Base-by-base conservation (phyloP, 2,329 filamentous ascomycete species). In the Coniosporium tulheliwenetii region DNA sequence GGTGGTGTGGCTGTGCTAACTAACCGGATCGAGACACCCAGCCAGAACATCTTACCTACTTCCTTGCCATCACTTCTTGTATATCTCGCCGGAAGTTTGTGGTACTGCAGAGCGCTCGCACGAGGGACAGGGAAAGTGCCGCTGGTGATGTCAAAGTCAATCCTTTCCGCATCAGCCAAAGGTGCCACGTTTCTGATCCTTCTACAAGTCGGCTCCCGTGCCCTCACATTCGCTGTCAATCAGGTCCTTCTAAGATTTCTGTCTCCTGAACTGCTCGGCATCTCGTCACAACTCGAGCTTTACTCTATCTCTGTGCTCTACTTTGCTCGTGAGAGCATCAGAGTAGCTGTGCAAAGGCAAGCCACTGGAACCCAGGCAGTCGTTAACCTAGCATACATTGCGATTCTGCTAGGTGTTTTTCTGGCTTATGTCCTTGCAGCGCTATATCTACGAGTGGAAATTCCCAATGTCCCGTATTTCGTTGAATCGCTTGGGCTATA, bases 251-350 rank as follows among this genome's bases (percentile, higher is more conserved):
- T 98, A 7, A 84, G 89, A 31, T 89, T 83, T 56, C 67, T 96
- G 36, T 93, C 86, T 1, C 87, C 91, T 0, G 74, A 81, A 43
- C 70, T 93, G 0, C 73, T 98, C 1, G 91, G 89, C 5, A 70
- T 93, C 5, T 81, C 87, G 2, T 81, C 87, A 0, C 91, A 95
- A 58, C 72, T 98, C 2, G 91, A 98, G 52, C 77, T 96, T 1
- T 95, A 87, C 59, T 87, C 89, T 44, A 81, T 93, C 36, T 85
- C 86, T 0, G 79, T 93, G n/a, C 71, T 98, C 1, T 95, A 93
- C 60, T 96, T 98, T 54, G 82, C 91, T 0, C 75, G 91, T 33
- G 91, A 98, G 62, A 89, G 82, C 52, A 65, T 96, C 38, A 80
- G 91, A 12, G 81, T 94, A n/a, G 86, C 89, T 19, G 75, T 94